These are phyloP conservation scores for Penicillium manginii DNA, from an alignment of 495 filamentous ascomycete species.

Conservation along the genomic window DNA sequence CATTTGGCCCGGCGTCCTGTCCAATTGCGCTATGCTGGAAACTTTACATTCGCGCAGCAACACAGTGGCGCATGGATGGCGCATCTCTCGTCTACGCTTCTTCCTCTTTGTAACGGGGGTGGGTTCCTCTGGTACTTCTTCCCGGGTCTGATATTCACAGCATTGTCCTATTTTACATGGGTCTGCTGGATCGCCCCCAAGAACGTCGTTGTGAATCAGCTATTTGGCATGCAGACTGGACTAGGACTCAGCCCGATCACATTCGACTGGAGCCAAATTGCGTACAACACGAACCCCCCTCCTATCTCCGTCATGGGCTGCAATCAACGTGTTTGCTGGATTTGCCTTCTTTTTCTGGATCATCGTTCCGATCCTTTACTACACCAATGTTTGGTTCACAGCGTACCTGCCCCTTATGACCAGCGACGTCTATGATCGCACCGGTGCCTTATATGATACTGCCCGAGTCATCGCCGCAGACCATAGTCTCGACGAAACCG, in stretches of 20 bases:
- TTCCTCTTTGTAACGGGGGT: constrained; percentile 55
- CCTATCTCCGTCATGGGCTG: constrained; percentile 44
- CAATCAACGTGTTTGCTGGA: constrained; percentile 58
- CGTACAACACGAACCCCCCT: constrained; percentile 45
- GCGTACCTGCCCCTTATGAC: constrained; percentile 45
- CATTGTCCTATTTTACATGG: constrained; percentile 83
- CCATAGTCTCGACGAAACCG: constrained; percentile 70
- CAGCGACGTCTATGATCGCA: constrained; percentile 75
- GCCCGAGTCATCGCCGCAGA: constrained; percentile 70
- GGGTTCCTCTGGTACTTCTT: constrained; percentile 74
- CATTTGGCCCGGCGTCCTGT: constrained; percentile 40
- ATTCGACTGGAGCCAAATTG: constrained; percentile 71
- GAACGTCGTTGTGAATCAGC: constrained; percentile 73
- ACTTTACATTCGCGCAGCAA: constrained; percentile 41
- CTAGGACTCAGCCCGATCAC: constrained; percentile 81
- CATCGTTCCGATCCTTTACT: constrained; percentile 39
- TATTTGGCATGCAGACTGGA: constrained; percentile 80
- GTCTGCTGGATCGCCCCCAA: constrained; percentile 84
- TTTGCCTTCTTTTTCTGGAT: constrained; percentile 42
- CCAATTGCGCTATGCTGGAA: constrained; percentile 43
- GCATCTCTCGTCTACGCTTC: constrained; percentile 62
- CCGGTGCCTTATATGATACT: constrained; percentile 76
- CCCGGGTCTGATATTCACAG: constrained; percentile 78
- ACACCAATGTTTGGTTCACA: constrained; percentile 44
- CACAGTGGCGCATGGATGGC: constrained; percentile 58